Evolutionary conservation across 169 alveolate species (phyloP).

Genomic region (Plasmodium yoelii): DNA sequence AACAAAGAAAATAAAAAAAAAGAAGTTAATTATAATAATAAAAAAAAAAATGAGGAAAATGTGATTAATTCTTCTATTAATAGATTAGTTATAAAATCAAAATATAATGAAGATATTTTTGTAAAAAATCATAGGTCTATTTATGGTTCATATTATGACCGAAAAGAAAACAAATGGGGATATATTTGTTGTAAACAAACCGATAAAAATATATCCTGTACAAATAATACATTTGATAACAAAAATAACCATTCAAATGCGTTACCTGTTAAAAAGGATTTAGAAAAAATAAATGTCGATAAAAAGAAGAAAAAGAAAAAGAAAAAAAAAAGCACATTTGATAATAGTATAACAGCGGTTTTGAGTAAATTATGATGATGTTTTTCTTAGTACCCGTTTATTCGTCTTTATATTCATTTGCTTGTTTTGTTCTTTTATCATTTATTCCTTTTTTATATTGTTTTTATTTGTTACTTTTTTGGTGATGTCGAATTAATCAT

Average conservation of each 20-base stretch:
- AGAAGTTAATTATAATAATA: conserved; percentile 58
- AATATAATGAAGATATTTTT: conserved; percentile 85
- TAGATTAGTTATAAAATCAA: conserved; percentile 79
- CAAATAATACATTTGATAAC: conserved; percentile 18
- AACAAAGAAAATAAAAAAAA: conserved; percentile 77
- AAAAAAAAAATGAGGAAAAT: conserved; percentile 17
- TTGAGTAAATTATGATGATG: conserved; percentile 39
- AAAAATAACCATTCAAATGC: conserved; percentile 7
- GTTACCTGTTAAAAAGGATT: conserved; percentile 10
- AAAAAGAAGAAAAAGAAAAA: conserved; percentile 45
- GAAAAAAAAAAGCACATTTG: conserved; percentile 56
- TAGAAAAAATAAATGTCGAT: background rate
- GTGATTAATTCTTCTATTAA: conserved; percentile 13
- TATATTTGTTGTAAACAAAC: conserved; percentile 84
- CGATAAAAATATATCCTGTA: conserved; percentile 76
- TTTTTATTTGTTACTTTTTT: conserved; percentile 5
- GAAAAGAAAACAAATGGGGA: conserved; percentile 86
- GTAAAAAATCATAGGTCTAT: conserved; percentile 83
- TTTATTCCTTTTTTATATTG: background rate
- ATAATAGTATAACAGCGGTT: conserved; percentile 68
- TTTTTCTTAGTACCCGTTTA: background rate
- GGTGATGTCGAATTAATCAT: too few species aligned
- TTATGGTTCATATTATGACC: conserved; percentile 87
- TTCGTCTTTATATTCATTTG: background rate
- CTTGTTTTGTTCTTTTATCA: background rate